phyloP scores from a whole-genome alignment of 2,329 filamentous ascomycete genomes.

The Ophiostoma himal-ulmi region DNA sequence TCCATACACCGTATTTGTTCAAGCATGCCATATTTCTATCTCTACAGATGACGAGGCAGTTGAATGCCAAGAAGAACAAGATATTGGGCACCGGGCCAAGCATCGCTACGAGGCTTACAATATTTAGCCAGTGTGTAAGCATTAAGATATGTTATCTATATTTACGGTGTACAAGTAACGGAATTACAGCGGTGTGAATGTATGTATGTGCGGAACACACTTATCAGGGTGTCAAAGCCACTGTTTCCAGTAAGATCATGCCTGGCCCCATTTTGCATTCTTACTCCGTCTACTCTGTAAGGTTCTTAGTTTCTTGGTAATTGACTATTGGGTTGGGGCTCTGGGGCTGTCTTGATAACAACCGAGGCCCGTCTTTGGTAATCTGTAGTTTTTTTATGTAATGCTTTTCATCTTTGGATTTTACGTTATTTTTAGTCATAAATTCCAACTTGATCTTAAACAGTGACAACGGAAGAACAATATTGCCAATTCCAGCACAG shows the following conservation, averaged over 20 bases:
- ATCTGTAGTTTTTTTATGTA: neutral
- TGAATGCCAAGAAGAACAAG: neutral
- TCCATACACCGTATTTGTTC: too few relatives aligned
- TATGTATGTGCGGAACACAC: neutral
- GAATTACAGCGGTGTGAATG: neutral
- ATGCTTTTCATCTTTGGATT: neutral
- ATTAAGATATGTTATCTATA: neutral
- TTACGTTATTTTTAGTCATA: neutral
- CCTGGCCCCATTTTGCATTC: neutral
- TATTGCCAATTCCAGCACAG: neutral
- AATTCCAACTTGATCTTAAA: neutral
- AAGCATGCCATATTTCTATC: neutral
- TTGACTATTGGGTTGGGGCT: neutral
- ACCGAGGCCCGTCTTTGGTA: neutral
- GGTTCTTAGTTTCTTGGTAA: neutral
- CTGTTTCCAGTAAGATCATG: neutral
- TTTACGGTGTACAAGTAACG: neutral
- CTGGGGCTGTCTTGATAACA: constrained; percentile 6
- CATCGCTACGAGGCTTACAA: neutral
- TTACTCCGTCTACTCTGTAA: neutral
- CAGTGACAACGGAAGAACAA: neutral
- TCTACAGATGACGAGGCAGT: neutral
- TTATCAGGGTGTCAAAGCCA: neutral
- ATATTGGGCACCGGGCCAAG: constrained; percentile 4
- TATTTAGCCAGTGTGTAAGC: neutral